Evolutionary conservation across 2,329 filamentous ascomycete species (phyloP).

Genomic region (Nemania bipapillata): DNA sequence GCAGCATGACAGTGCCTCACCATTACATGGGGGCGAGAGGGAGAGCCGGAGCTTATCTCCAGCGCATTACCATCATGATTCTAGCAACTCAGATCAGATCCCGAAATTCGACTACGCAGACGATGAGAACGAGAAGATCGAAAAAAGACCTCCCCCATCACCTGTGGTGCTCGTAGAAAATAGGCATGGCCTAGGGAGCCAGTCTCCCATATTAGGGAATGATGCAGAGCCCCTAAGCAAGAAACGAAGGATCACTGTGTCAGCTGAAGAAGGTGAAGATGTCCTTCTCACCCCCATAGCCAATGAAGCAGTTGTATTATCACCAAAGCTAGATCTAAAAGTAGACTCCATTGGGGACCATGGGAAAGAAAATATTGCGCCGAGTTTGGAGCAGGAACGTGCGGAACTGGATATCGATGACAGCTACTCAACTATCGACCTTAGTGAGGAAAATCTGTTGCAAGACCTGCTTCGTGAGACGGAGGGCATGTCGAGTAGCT

Average conservation of each 20-base stretch:
- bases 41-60: conserved; percentile 2
- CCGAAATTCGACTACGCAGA: conserved; percentile 13
- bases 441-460: conserved; percentile 25
- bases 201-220: background rate
- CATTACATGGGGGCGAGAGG: background rate
- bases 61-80: background rate
- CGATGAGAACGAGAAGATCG: conserved; percentile 28
- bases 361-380: background rate
- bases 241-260: conserved; percentile 24
- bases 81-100: background rate
- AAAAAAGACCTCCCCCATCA: background rate
- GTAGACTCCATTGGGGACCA: background rate
- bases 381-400: background rate
- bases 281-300: background rate
- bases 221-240: conserved; percentile 23
- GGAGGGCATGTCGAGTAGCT: background rate
- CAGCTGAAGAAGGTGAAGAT: background rate
- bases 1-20: conserved; percentile 16
- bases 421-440: conserved; percentile 27
- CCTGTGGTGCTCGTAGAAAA: background rate
- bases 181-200: background rate
- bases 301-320: background rate
- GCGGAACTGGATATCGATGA: conserved; percentile 3
- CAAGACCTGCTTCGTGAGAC: conserved; percentile 24
- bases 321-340: background rate